Conservation (phyloP, 192 early-diverging fungal species). For the Coemansia sp. region DNA sequence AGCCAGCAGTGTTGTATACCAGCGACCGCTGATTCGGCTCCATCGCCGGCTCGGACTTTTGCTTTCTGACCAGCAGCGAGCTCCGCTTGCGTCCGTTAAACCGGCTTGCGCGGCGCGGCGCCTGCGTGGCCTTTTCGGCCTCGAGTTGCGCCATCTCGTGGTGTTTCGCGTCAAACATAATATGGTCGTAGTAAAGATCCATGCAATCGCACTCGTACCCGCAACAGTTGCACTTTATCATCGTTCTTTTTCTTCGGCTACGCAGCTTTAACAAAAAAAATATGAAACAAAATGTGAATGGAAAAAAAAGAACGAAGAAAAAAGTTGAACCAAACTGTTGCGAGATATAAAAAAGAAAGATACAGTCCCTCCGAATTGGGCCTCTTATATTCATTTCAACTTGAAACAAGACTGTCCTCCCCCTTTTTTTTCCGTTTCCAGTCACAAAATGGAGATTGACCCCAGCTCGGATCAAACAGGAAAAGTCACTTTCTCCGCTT, state of each 20-base stretch:
- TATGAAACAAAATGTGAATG: no score
- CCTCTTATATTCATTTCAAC: no score
- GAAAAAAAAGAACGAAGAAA: no score
- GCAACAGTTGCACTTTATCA: conserved; percentile 45
- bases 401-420: no score
- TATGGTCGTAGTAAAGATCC: conserved; percentile 50
- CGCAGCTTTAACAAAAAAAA: no score
- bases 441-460: no score
- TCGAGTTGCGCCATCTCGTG: conserved; percentile 30
- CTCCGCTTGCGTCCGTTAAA: conserved; percentile 13
- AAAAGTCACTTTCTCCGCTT: no score
- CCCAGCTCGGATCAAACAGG: no score
- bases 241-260: conserved; percentile 8
- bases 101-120: conserved; percentile 8
- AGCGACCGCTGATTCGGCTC: conserved; percentile 14
- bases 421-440: no score
- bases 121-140: conserved; percentile 1
- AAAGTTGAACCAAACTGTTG: no score
- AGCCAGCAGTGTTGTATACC: background rate
- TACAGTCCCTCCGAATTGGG: no score
- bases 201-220: conserved; percentile 51
- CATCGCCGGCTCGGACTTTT: conserved; percentile 7
- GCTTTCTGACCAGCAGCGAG: conserved; percentile 17
- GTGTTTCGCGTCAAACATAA: conserved; percentile 48
- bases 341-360: conserved; percentile 1